These are phyloP conservation scores for Atractiella rhizophila DNA, from an alignment of 768 basidiomycete genomes.

Conservation along the genomic window DNA sequence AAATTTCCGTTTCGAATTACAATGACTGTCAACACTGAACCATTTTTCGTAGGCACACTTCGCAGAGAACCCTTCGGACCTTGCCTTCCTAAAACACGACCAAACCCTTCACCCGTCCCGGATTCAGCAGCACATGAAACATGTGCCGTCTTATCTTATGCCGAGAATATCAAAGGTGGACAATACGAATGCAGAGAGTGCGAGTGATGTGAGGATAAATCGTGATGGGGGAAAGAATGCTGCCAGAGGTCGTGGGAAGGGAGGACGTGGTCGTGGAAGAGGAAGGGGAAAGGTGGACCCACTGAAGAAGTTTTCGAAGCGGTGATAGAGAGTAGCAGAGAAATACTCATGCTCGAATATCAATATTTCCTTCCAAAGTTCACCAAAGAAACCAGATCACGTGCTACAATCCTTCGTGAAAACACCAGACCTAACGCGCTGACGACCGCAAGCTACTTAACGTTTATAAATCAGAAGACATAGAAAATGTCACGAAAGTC, in stretches of 20 bases:
- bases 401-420: no score
- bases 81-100: conserved; percentile 80
- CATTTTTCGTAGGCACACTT: conserved; percentile 56
- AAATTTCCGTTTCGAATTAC: conserved; percentile 11
- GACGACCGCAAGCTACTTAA: no score
- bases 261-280: neutral
- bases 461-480: no score
- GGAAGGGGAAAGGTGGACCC: neutral
- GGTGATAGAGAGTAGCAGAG: no score
- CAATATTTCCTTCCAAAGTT: no score
- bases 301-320: neutral
- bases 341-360: no score
- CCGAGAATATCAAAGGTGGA: conserved; percentile 46
- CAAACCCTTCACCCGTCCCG: conserved; percentile 74
- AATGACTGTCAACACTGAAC: neutral
- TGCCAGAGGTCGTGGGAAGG: neutral
- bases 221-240: neutral
- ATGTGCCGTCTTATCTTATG: conserved; percentile 74
- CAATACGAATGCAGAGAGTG: neutral
- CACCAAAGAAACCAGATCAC: no score
- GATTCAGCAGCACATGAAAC: conserved; percentile 81
- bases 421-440: no score
- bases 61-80: conserved; percentile 80
- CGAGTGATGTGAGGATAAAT: neutral
- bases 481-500: no score